Evolutionary conservation across 306 rosid species (phyloP).

Genomic region (Citrullus amarus): DNA sequence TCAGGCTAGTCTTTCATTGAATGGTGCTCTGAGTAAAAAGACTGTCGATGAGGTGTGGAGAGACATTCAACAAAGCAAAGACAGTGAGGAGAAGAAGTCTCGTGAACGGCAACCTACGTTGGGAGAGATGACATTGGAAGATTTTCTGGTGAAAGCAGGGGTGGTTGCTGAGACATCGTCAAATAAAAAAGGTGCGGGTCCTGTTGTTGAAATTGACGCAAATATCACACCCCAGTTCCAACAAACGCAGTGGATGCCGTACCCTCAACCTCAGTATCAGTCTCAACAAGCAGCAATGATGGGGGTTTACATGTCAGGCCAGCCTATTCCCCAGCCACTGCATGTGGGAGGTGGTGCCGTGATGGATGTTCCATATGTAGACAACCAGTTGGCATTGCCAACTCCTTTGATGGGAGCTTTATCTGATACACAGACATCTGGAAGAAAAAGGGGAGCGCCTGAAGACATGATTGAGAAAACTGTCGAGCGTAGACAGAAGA

Average conservation of each 20-base stretch:
- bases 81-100: conserved; percentile 30
- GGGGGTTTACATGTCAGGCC: conserved; percentile 61
- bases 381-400: conserved; percentile 49
- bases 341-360: conserved; percentile 50
- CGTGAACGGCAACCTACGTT: conserved; percentile 59
- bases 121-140: conserved; percentile 98
- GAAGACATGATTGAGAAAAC: conserved; percentile 65
- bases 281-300: conserved; percentile 59
- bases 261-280: conserved; percentile 52
- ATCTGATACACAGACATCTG: conserved; percentile 48
- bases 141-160: conserved; percentile 90
- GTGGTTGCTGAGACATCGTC: conserved; percentile 50
- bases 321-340: conserved; percentile 40
- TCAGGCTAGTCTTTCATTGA: conserved; percentile 67
- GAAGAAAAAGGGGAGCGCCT: conserved; percentile 59
- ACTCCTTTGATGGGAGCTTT: conserved; percentile 52
- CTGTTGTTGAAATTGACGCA: conserved; percentile 30
- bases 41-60: conserved; percentile 97
- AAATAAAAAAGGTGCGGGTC: conserved; percentile 21
- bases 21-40: conserved; percentile 58
- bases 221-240: conserved; percentile 39
- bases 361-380: conserved; percentile 49
- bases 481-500: conserved; percentile 81
- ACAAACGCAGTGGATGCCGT: conserved; percentile 71
- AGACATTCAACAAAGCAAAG: conserved; percentile 72